phyloP scores from a whole-genome alignment of 164 flowering plant species.

The Vitis cinerea region DNA sequence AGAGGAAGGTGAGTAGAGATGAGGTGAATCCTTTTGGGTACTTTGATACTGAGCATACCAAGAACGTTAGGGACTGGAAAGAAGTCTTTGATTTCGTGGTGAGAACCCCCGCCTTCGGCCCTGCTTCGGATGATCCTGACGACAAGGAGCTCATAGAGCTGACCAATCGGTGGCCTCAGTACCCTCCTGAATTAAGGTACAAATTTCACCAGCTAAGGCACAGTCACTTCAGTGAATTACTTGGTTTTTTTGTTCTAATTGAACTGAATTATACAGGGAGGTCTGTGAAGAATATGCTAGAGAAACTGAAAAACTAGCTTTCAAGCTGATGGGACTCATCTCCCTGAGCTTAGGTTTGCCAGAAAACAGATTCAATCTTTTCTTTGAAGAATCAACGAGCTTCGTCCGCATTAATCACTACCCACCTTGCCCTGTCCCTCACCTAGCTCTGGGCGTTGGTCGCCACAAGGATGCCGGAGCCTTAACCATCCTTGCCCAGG shows the following conservation, averaged over 20 bases:
- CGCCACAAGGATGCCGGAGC: constrained; percentile 43
- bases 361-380: constrained; percentile 24
- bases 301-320: constrained; percentile 32
- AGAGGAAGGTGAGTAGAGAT: constrained; percentile 40
- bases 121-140: constrained; percentile 30
- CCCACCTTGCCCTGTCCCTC: constrained; percentile 48
- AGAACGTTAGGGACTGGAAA: constrained; percentile 67
- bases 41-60: constrained; percentile 47
- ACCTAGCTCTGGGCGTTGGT: constrained; percentile 46
- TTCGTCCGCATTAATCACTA: constrained; percentile 42
- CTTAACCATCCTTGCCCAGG: constrained; percentile 36
- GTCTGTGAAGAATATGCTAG: constrained; percentile 29
- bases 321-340: constrained; percentile 34
- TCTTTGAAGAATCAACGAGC: constrained; percentile 31
- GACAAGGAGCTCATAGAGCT: constrained; percentile 20
- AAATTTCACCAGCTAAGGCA: not conserved
- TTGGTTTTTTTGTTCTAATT: not conserved
- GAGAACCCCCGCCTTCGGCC: constrained; percentile 23
- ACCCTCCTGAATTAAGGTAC: constrained; percentile 38
- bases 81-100: constrained; percentile 45
- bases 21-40: constrained; percentile 41
- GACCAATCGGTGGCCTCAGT: constrained; percentile 38
- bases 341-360: constrained; percentile 40
- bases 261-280: constrained; percentile 22
- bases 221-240: no score